Evolutionary conservation across 192 early-diverging fungal species (phyloP).

Genomic region (Mortierella hygrophila): DNA sequence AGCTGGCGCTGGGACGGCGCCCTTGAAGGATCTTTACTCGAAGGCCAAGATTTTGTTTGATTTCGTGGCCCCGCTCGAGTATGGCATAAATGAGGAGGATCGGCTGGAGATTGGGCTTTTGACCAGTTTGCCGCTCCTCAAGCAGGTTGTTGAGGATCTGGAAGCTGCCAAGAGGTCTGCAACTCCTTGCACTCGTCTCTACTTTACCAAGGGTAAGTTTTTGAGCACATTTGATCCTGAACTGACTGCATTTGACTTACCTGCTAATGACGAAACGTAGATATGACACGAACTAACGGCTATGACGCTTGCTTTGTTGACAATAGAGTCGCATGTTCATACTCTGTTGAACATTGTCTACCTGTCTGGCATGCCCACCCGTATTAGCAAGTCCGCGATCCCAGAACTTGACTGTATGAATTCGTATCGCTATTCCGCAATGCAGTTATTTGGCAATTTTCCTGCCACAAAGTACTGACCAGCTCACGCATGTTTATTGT

Average conservation of each 20-base stretch:
- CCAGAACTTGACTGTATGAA: constrained; percentile 93
- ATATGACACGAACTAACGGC: not conserved
- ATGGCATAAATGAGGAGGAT: constrained; percentile 87
- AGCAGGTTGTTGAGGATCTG: constrained; percentile 84
- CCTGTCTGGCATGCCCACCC: constrained; percentile 84
- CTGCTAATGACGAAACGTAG: not conserved
- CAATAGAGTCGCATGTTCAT: constrained; percentile 88
- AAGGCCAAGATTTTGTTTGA: constrained; percentile 92
- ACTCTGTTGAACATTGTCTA: constrained; percentile 93
- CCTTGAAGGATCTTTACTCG: constrained; percentile 78
- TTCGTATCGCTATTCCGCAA: not conserved
- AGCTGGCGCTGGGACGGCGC: constrained; percentile 14
- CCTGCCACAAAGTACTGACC: not conserved
- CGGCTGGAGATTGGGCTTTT: constrained; percentile 89
- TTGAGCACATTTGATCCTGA: not conserved
- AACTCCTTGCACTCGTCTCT: constrained; percentile 81
- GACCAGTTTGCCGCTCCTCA: constrained; percentile 80
- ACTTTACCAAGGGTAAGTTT: constrained; percentile 90
- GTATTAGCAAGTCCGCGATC: constrained; percentile 71
- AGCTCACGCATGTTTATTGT: not conserved
- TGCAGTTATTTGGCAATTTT: not conserved
- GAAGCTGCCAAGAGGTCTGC: constrained; percentile 63
- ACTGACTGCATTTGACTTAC: not conserved
- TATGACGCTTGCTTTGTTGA: not conserved
- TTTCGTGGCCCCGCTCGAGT: constrained; percentile 93